Conservation (phyloP, 257 asterid species). For the Agastache rugosa region DNA sequence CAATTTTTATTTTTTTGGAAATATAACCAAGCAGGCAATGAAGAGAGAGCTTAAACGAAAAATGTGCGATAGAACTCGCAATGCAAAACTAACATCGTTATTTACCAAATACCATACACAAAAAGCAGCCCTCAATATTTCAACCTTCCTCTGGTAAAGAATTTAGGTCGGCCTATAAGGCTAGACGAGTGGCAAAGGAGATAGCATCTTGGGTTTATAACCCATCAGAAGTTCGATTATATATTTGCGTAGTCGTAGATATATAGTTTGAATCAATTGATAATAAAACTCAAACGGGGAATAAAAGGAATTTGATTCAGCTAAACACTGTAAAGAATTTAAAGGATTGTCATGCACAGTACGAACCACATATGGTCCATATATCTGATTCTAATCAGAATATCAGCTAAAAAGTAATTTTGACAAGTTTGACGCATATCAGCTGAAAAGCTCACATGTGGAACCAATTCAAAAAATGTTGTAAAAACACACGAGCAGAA, state of each 20-base stretch:
- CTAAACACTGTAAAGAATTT: neutral
- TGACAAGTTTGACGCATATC: neutral
- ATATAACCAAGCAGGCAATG: neutral
- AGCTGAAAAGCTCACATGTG: neutral
- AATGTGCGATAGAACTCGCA: neutral
- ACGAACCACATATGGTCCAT: neutral
- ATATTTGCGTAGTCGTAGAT: neutral
- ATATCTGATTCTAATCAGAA: constrained; percentile 9
- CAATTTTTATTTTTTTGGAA: neutral
- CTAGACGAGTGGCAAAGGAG: neutral
- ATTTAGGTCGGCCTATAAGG: constrained; percentile 1
- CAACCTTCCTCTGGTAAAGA: neutral
- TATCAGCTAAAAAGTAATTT: neutral
- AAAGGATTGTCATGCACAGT: constrained; percentile 1
- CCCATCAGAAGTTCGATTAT: neutral
- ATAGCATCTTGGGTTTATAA: neutral
- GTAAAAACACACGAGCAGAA: constrained; percentile 23
- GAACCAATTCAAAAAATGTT: constrained; percentile 1
- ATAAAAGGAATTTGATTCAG: constrained; percentile 1
- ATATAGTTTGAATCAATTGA: neutral
- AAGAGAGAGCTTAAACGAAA: constrained; percentile 10
- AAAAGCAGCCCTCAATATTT: neutral
- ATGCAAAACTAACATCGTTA: neutral
- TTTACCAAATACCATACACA: constrained; percentile 12
- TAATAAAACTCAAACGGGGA: neutral